phyloP scores from a whole-genome alignment of 2,329 filamentous ascomycete species.

The Tolypocladium endophyticum region DNA sequence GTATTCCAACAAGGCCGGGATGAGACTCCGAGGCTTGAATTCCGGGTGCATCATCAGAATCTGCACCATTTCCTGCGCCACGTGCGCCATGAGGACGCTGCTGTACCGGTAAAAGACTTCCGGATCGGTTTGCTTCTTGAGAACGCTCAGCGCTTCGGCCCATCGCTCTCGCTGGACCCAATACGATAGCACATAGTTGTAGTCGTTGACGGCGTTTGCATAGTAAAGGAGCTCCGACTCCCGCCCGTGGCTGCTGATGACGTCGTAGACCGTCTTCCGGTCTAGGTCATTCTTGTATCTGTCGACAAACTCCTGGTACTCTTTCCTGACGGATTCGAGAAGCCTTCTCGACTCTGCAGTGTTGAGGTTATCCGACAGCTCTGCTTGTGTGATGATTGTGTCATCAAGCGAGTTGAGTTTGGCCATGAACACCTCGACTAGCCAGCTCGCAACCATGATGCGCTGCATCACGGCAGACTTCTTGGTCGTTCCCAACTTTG shows the following conservation, averaged over 20 bases:
- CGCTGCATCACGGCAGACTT: constrained; percentile 84
- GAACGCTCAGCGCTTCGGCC: constrained; percentile 73
- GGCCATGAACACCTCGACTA: constrained; percentile 93
- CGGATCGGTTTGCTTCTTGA: constrained; percentile 86
- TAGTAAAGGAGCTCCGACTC: constrained; percentile 90
- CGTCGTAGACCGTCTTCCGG: constrained; percentile 84
- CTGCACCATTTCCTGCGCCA: constrained; percentile 78
- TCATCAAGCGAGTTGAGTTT: constrained; percentile 93
- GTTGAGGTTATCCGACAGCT: constrained; percentile 62
- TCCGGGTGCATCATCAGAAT: constrained; percentile 87
- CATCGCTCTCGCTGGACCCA: constrained; percentile 96
- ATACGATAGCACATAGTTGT: constrained; percentile 90
- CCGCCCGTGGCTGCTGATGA: constrained; percentile 88
- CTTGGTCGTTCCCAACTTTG: constrained; percentile 72
- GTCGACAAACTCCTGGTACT: constrained; percentile 80
- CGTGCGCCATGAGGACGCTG: constrained; percentile 90
- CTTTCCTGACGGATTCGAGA: constrained; percentile 58
- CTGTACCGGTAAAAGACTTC: constrained; percentile 96
- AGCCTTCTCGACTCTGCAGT: constrained; percentile 62
- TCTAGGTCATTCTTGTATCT: constrained; percentile 84
- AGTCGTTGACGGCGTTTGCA: constrained; percentile 79
- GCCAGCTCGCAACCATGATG: constrained; percentile 90
- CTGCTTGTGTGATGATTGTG: constrained; percentile 80
- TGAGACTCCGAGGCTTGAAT: constrained; percentile 75
- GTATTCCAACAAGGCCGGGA: constrained; percentile 89